Evolutionary conservation across 1,284 basidiomycete genomes (phyloP).

Genomic region (Ceratobasidium sp.): DNA sequence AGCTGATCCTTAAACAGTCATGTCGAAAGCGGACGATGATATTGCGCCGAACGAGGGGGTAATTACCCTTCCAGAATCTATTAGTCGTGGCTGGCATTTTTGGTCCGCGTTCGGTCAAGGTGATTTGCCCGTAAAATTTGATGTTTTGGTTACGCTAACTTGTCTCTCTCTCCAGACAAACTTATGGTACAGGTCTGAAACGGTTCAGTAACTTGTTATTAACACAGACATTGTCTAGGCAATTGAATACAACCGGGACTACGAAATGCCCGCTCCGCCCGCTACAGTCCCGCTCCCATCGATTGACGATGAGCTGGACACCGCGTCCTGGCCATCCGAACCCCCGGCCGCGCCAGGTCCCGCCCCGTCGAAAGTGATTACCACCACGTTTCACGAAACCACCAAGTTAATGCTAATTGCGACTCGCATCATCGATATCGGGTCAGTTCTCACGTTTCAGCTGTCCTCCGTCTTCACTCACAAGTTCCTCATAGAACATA

Average conservation of each 20-base stretch:
- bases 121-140: background rate
- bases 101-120: background rate
- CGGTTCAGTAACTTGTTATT: too few species aligned
- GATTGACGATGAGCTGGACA: slow-evolving; percentile 7
- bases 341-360: background rate
- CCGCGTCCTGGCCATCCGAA: slow-evolving; percentile 12
- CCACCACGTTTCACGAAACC: slow-evolving; percentile 67
- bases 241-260: slow-evolving; percentile 63
- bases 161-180: background rate
- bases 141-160: background rate
- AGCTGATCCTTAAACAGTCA: background rate
- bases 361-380: slow-evolving; percentile 55
- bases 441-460: slow-evolving; percentile 52
- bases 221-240: too few species aligned
- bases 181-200: background rate
- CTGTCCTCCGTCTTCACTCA: background rate
- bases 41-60: too few species aligned
- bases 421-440: slow-evolving; percentile 72
- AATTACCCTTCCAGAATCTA: background rate
- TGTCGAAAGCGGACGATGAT: background rate
- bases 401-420: slow-evolving; percentile 70
- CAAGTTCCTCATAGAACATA: background rate
- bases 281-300: slow-evolving; percentile 5
- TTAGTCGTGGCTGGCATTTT: background rate
- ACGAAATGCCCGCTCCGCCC: slow-evolving; percentile 61